phyloP scores from a whole-genome alignment of 1,139 yeast species.

The Geotrichum klebahnii region DNA sequence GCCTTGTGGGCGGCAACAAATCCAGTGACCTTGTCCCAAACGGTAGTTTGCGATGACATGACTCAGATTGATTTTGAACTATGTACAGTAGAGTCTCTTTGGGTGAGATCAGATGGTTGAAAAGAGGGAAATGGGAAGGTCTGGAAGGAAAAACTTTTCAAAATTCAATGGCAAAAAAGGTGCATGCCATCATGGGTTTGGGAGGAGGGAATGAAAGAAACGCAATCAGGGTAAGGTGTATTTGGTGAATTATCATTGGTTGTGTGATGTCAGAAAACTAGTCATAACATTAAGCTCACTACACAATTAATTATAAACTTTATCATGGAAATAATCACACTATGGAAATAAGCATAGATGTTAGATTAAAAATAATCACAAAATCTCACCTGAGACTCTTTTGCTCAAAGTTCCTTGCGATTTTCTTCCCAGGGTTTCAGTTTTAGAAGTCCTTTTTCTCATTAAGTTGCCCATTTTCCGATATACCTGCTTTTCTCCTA shows the following conservation, averaged over 20 bases:
- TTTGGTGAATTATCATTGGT: not conserved
- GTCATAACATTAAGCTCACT: not conserved
- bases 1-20: slow-evolving; percentile 33
- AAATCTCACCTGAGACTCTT: not conserved
- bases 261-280: not conserved
- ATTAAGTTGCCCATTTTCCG: not conserved
- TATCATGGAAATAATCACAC: not conserved
- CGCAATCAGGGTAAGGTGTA: slow-evolving; percentile 7
- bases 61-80: not conserved
- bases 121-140: not conserved
- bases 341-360: too few species aligned
- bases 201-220: not conserved
- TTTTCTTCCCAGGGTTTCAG: not conserved
- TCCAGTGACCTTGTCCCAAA: slow-evolving; percentile 23
- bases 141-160: slow-evolving; percentile 14
- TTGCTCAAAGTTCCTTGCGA: not conserved
- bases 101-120: slow-evolving; percentile 3
- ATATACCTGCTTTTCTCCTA: not conserved
- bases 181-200: not conserved
- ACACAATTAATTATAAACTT: slow-evolving; percentile 1
- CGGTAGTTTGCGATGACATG: slow-evolving; percentile 19
- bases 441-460: not conserved
- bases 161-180: not conserved
- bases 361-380: not conserved
- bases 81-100: slow-evolving; percentile 3